Conservation (phyloP, 2,329 filamentous ascomycete species). For the Fusarium pseudocircinatum region DNA sequence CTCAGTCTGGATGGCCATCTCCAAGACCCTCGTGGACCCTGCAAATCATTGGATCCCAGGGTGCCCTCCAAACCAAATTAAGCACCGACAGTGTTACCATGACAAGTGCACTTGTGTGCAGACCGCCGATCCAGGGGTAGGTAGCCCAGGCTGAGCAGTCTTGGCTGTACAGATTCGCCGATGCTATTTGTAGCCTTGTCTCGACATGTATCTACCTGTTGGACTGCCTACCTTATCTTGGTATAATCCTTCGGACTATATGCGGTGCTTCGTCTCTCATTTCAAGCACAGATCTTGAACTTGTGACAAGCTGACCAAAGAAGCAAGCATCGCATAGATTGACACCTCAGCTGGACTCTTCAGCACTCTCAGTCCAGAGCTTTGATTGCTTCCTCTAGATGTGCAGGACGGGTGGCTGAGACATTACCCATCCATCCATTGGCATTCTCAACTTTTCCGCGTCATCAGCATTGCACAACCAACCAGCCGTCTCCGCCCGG, state of each 20-base stretch:
- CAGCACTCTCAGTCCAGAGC: background rate
- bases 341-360: conserved; percentile 1
- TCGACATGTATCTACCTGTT: background rate
- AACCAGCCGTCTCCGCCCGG: conserved; percentile 38
- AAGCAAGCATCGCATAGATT: background rate
- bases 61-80: conserved; percentile 31
- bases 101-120: conserved; percentile 28
- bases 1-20: conserved; percentile 14
- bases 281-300: background rate
- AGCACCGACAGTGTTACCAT: conserved; percentile 35
- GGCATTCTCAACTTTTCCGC: conserved; percentile 23
- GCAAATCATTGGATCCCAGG: conserved; percentile 35
- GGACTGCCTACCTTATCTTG: conserved; percentile 20
- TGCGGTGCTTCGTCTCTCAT: conserved; percentile 19
- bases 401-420: conserved; percentile 22
- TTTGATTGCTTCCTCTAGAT: conserved; percentile 22
- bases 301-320: background rate
- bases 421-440: conserved; percentile 32
- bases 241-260: conserved; percentile 17
- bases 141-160: conserved; percentile 25
- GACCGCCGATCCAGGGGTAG: conserved; percentile 41
- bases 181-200: conserved; percentile 30
- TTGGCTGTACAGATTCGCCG: conserved; percentile 39
- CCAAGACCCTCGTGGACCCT: conserved; percentile 34
- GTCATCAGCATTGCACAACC: conserved; percentile 22